Evolutionary conservation across 164 flowering plant species (phyloP).

Genomic region (Paratinospora sagittata): DNA sequence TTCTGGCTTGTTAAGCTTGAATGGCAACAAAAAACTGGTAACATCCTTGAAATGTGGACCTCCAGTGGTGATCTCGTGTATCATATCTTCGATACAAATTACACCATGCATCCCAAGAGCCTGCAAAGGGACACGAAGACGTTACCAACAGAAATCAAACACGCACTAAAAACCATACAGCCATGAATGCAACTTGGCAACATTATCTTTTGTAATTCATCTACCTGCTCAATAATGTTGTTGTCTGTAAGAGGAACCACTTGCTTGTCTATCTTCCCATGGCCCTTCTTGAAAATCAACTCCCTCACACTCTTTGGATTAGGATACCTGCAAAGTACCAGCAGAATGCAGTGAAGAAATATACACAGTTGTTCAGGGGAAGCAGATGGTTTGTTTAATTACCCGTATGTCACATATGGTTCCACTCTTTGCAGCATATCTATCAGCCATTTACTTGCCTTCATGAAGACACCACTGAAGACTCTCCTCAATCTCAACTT

Average conservation of each 20-base stretch:
- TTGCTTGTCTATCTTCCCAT: constrained; percentile 43
- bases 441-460: constrained; percentile 45
- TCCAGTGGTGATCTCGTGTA: constrained; percentile 58
- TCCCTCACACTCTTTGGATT: constrained; percentile 73
- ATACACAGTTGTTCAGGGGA: background rate
- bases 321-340: constrained; percentile 51
- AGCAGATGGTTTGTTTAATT: constrained; percentile 12
- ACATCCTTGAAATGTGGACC: constrained; percentile 79
- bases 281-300: constrained; percentile 78
- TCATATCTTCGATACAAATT: constrained; percentile 68
- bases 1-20: constrained; percentile 58
- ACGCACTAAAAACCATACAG: background rate
- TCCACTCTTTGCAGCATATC: constrained; percentile 61
- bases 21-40: constrained; percentile 56
- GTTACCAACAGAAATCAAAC: background rate
- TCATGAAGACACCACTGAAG: constrained; percentile 59
- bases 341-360: background rate
- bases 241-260: constrained; percentile 77
- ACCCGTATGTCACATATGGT: constrained; percentile 90
- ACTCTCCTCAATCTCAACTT: constrained; percentile 39
- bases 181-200: background rate
- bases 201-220: background rate
- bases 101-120: constrained; percentile 63
- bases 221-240: constrained; percentile 76
- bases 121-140: constrained; percentile 24